phyloP scores from a whole-genome alignment of 1,284 basidiomycete species.

The Phellopilus nigrolimitatus region DNA sequence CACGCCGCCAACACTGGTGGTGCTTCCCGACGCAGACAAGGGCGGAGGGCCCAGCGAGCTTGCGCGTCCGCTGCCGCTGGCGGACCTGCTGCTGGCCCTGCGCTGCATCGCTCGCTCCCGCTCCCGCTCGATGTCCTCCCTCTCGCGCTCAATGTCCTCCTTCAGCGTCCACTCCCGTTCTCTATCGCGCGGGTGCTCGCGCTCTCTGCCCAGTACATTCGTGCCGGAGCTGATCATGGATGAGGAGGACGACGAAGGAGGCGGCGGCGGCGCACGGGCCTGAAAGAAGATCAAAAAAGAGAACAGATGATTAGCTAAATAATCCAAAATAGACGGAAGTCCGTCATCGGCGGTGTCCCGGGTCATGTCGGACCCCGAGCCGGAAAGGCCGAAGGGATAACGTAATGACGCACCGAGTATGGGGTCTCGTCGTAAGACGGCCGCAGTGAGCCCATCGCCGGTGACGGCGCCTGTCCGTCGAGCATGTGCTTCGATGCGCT shows the following conservation, averaged over 20 bases:
- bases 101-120: conserved; percentile 25
- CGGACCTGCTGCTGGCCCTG: conserved; percentile 13
- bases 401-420: conserved; percentile 17
- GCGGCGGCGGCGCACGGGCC: conserved; percentile 8
- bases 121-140: conserved; percentile 23
- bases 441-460: conserved; percentile 16
- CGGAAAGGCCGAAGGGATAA: no score
- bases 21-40: conserved; percentile 21
- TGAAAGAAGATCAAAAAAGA: conserved; percentile 10
- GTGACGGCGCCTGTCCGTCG: conserved; percentile 5
- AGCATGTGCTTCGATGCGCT: background rate
- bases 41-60: conserved; percentile 1
- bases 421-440: conserved; percentile 14
- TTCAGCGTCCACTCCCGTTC: conserved; percentile 14
- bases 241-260: conserved; percentile 3
- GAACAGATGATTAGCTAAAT: conserved; percentile 1
- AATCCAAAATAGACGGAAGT: background rate
- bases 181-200: background rate
- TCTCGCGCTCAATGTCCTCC: conserved; percentile 17
- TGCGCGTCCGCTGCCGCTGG: conserved; percentile 6
- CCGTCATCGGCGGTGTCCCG: background rate
- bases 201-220: background rate
- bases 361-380: no score
- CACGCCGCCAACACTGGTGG: no score
- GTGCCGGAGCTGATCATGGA: conserved; percentile 3